Percentiles rank a stretch among this genome's conserved stretches.
phyloP scores from a whole-genome alignment of 129 eudicot genomes.

The Lonicera japonica region DNA sequence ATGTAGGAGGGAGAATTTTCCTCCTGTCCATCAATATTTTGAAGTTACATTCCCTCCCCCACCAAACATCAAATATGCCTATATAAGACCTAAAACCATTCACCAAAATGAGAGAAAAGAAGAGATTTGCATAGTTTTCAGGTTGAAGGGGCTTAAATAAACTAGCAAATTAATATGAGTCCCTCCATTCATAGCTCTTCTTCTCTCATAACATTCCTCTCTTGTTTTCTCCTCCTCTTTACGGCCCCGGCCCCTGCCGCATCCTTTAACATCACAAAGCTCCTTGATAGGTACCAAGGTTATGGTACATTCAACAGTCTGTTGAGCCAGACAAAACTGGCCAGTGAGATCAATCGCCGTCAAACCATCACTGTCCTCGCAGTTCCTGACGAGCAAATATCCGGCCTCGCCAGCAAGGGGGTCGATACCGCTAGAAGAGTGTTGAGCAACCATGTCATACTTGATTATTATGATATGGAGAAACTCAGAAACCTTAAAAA shows the following conservation, averaged over 20 bases:
- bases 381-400: conserved; percentile 7
- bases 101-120: not conserved
- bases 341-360: conserved; percentile 10
- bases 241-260: not conserved
- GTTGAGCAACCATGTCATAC: conserved; percentile 5
- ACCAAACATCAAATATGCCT: no score
- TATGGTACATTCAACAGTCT: conserved; percentile 18
- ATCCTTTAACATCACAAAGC: not conserved
- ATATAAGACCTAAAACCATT: not conserved
- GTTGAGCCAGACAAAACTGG: conserved; percentile 11
- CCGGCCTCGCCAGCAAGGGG: not conserved
- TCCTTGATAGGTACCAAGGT: conserved; percentile 1
- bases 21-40: not conserved
- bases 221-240: not conserved
- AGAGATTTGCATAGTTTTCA: no score
- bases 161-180: not conserved
- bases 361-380: conserved; percentile 27
- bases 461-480: not conserved
- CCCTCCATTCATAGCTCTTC: not conserved
- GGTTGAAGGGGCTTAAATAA: no score
- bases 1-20: not conserved
- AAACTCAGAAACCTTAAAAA: not conserved
- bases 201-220: not conserved
- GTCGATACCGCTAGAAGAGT: not conserved
- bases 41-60: no score